Evolutionary conservation across 495 filamentous ascomycete genomes (phyloP).

Genomic region (Annulohypoxylon stygium): DNA sequence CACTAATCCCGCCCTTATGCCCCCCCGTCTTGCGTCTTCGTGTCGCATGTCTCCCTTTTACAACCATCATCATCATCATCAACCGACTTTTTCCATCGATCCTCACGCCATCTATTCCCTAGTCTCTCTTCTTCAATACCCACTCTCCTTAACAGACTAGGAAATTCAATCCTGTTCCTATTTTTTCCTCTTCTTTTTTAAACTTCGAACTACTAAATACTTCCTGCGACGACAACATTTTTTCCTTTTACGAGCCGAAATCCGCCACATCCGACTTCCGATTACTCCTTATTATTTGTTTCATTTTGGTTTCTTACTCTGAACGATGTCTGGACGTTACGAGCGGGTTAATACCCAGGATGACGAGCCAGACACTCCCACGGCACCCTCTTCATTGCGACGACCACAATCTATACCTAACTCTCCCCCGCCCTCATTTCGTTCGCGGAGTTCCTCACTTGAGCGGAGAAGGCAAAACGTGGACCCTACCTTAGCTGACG

Average conservation of each 20-base stretch:
- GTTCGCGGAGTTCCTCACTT: constrained; percentile 82
- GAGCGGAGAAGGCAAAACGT: constrained; percentile 68
- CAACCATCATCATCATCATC: constrained; percentile 19
- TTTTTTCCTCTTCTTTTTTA: constrained; percentile 26
- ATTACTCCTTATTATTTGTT: constrained; percentile 33
- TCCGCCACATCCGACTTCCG: constrained; percentile 28
- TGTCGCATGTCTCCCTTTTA: constrained; percentile 43
- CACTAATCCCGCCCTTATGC: constrained; percentile 28
- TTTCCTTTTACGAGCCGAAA: constrained; percentile 19
- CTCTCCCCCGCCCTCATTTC: constrained; percentile 96
- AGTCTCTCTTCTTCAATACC: constrained; percentile 30
- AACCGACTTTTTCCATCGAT: constrained; percentile 26
- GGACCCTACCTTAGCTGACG: constrained; percentile 85
- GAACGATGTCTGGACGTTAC: constrained; percentile 86
- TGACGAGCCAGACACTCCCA: constrained; percentile 59
- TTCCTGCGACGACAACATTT: constrained; percentile 32
- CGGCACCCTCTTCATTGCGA: constrained; percentile 48
- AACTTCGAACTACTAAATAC: constrained; percentile 19
- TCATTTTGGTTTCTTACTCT: constrained; percentile 31
- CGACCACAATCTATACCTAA: constrained; percentile 68
- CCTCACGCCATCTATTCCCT: constrained; percentile 35
- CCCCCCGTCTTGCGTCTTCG: constrained; percentile 18
- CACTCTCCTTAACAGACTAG: constrained; percentile 44
- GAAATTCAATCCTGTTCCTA: constrained; percentile 23
- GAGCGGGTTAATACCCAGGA: constrained; percentile 72